A percentile compares a stretch with the other conserved stretches of the same genome.
Conservation (phyloP, 495 filamentous ascomycete species). For the Neurospora sp. region DNA sequence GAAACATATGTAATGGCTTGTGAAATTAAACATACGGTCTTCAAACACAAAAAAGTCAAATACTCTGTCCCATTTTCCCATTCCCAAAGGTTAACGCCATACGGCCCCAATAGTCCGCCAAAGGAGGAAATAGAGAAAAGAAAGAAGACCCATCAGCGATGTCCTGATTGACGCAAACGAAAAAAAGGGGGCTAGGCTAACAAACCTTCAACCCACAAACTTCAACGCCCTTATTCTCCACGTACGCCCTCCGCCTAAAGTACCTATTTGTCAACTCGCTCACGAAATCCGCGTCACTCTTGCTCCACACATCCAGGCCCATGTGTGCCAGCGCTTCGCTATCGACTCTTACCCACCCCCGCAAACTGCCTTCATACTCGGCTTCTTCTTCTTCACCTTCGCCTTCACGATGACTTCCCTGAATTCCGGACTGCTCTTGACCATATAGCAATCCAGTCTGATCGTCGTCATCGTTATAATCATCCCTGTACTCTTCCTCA, state of each 20-base stretch:
- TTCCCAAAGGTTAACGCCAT: neutral
- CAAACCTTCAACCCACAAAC: conserved; percentile 76
- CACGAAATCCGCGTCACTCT: conserved; percentile 63
- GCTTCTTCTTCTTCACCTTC: conserved; percentile 21
- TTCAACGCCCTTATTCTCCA: conserved; percentile 63
- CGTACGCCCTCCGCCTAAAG: conserved; percentile 58
- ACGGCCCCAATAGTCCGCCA: neutral
- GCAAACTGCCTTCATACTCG: conserved; percentile 11
- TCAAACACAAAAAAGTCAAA: neutral
- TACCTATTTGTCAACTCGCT: conserved; percentile 56
- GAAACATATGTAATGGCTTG: neutral
- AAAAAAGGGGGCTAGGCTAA: conserved; percentile 19
- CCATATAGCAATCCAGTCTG: conserved; percentile 14
- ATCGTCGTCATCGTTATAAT: conserved; percentile 15
- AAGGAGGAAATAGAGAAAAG: neutral
- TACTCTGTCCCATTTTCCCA: neutral
- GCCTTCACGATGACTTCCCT: neutral
- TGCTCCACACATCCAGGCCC: conserved; percentile 84
- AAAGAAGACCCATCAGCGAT: neutral
- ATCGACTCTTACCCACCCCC: conserved; percentile 44
- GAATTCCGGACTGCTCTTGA: neutral
- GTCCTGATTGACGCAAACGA: neutral
- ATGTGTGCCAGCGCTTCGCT: conserved; percentile 66
- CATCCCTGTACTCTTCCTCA: conserved; percentile 3
- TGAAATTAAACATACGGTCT: neutral